A percentile compares a stretch with the other conserved stretches of the same genome.
Conservation (phyloP, 176 grass and related monocot species). For the Sorghum bicolor region DNA sequence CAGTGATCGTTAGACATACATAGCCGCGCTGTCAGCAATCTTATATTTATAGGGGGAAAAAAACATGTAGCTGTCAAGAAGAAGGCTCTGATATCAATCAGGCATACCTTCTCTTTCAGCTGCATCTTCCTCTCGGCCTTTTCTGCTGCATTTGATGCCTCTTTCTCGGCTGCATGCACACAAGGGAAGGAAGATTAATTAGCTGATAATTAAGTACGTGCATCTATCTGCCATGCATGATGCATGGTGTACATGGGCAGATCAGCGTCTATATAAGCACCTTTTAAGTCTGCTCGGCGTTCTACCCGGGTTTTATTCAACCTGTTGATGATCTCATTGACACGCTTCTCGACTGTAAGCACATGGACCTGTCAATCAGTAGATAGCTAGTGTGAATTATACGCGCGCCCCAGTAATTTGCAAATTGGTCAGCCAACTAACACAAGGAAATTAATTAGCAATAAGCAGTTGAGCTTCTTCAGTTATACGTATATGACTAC, state of each 20-base stretch:
- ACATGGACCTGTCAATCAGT: conserved; percentile 51
- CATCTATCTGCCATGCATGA: not conserved
- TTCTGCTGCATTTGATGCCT: conserved; percentile 67
- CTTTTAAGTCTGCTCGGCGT: conserved; percentile 76
- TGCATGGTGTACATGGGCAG: not conserved
- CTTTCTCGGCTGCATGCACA: conserved; percentile 74
- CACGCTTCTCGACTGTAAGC: conserved; percentile 79
- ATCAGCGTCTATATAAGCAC: conserved; percentile 23
- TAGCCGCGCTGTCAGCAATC: not conserved
- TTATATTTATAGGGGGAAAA: not conserved
- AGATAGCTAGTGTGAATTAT: not conserved
- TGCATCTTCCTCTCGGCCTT: conserved; percentile 82
- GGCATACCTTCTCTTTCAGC: conserved; percentile 62
- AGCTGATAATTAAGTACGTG: not conserved
- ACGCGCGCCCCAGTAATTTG: too few relatives aligned
- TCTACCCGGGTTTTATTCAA: conserved; percentile 95
- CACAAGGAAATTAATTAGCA: not conserved
- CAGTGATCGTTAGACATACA: not conserved
- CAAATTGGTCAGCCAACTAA: not conserved
- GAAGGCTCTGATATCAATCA: too few relatives aligned
- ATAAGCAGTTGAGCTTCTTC: not conserved
- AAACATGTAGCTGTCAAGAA: not conserved
- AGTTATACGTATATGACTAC: not conserved
- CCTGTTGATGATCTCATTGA: conserved; percentile 92
- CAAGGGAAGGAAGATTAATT: not conserved